Conservation (phyloP, 2,329 filamentous ascomycete genomes). For the Sporothrix pseudoabietina region DNA sequence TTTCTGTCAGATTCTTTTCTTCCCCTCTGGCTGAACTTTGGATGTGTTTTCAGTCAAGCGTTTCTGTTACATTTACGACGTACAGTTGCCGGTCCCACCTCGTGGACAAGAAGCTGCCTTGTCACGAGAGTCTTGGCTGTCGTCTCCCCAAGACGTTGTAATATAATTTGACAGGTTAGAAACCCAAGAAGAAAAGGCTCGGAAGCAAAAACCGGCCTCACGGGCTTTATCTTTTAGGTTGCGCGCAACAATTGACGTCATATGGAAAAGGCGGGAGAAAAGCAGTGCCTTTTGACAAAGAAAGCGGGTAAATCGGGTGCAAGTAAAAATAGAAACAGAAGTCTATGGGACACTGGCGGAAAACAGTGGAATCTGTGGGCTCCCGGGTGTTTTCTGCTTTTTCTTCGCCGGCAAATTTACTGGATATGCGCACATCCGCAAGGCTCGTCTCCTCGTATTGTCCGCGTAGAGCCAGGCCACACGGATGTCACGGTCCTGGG, state of each 20-base stretch:
- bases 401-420: not conserved
- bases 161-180: not conserved
- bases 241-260: not conserved
- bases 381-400: constrained; percentile 1
- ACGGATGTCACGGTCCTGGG: constrained; percentile 8
- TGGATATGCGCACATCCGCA: not conserved
- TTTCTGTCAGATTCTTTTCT: not conserved
- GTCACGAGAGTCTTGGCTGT: not conserved
- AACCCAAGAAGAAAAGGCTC: not conserved
- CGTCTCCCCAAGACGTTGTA: not conserved
- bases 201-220: not conserved
- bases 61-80: not conserved
- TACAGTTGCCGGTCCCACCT: constrained; percentile 5
- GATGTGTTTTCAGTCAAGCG: not conserved
- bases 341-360: not conserved
- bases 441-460: constrained; percentile 10
- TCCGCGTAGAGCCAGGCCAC: not conserved
- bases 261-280: not conserved
- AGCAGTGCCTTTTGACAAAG: not conserved
- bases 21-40: not conserved
- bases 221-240: constrained; percentile 5
- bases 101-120: not conserved
- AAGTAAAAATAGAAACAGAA: constrained; percentile 10
- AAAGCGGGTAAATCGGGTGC: not conserved
- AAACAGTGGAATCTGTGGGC: constrained; percentile 1